These are phyloP conservation scores for Neurospora crassa DNA, from an alignment of 2,329 filamentous ascomycete species.

Conservation along the genomic window DNA sequence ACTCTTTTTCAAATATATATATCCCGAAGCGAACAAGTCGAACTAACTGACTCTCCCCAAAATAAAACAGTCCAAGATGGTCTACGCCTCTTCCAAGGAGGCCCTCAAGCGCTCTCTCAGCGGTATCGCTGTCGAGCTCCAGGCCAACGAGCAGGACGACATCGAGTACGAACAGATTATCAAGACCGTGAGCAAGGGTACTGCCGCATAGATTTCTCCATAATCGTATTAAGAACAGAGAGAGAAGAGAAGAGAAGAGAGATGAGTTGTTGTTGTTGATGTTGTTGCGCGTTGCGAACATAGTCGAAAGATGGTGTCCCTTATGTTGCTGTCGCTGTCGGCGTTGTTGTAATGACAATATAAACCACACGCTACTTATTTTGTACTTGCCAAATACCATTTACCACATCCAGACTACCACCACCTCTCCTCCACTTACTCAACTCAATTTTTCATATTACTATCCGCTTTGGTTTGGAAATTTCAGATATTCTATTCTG, in stretches of 20 bases:
- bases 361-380: not conserved
- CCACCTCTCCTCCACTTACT: not conserved
- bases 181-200: conserved; percentile 54
- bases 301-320: not conserved
- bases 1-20: not conserved
- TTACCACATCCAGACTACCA: not conserved
- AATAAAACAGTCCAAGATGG: conserved; percentile 63
- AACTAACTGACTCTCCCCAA: not conserved
- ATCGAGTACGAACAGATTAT: conserved; percentile 69
- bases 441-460: not conserved
- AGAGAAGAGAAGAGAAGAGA: not conserved
- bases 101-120: conserved; percentile 71
- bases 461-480: not conserved
- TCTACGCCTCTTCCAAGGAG: conserved; percentile 84
- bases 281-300: not conserved
- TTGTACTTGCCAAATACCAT: not conserved
- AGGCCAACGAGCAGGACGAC: conserved; percentile 77
- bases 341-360: conserved; percentile 3
- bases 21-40: not conserved
- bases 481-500: not conserved
- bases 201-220: conserved; percentile 25
- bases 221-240: not conserved
- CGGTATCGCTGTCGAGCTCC: conserved; percentile 65
- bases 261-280: not conserved
- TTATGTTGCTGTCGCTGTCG: too few species aligned